These are phyloP conservation scores for Tricholoma sp. DNA, from an alignment of 768 basidiomycete genomes.

Conservation along the genomic window DNA sequence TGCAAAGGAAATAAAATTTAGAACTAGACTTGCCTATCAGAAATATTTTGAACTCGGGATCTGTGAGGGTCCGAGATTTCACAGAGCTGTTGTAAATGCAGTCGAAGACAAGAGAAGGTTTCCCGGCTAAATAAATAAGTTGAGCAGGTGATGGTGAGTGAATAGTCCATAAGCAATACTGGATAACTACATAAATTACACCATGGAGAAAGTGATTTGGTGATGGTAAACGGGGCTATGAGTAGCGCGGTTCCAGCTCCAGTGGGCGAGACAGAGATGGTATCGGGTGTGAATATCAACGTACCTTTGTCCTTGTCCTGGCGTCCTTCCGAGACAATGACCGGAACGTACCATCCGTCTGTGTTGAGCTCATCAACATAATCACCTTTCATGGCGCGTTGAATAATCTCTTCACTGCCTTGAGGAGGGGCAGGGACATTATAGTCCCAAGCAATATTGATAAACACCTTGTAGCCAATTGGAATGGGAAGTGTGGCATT, in stretches of 20 bases:
- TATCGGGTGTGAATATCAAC: conserved; percentile 4
- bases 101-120: conserved; percentile 66
- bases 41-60: conserved; percentile 63
- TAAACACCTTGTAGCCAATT: conserved; percentile 57
- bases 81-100: conserved; percentile 58
- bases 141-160: conserved; percentile 1
- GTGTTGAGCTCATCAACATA: conserved; percentile 34
- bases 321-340: conserved; percentile 61
- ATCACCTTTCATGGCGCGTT: conserved; percentile 51
- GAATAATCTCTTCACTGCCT: conserved; percentile 52
- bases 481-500: conserved; percentile 30
- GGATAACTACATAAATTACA: neutral
- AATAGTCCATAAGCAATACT: neutral
- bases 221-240: neutral
- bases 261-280: conserved; percentile 7
- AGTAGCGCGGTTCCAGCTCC: neutral
- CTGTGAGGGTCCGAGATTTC: conserved; percentile 52
- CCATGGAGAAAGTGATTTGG: conserved; percentile 1
- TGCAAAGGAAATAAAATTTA: neutral
- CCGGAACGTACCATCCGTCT: conserved; percentile 60
- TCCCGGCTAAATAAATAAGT: conserved; percentile 47
- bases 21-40: conserved; percentile 50
- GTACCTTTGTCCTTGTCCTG: conserved; percentile 68
- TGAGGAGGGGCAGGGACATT: conserved; percentile 66
- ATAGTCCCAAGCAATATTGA: conserved; percentile 68